Base-by-base conservation (phyloP, 306 rosid genomes). In the Castanospermum australe region DNA sequence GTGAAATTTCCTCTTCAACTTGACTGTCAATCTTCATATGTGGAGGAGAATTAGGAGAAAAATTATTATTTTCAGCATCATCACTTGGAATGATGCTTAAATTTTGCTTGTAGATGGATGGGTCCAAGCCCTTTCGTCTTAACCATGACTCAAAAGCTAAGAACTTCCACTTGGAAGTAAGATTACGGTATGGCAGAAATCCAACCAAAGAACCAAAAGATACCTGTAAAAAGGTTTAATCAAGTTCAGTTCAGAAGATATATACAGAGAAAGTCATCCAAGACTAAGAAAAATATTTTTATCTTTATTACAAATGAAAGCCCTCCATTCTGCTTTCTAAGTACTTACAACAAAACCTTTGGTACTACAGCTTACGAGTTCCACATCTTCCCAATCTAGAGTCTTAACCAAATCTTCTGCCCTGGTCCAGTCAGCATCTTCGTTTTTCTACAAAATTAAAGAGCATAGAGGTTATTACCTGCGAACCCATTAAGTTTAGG, bases 111-210 rank as follows among this genome's bases (percentile, higher is more conserved):
- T 90, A 91, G 44, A 30, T 36, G 52, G 94, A 91, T 64, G 98
- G 99, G 81, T 95, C 94, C 86, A 95, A 71, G 28, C 98, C 99
- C 86, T 90, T 91, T 81, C 48, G 85, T 61, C 93, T 91, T 82
- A 95, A 81, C 99, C 99, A 93, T 66, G 98, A 91, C 88, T 95
- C 99, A 76, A 95, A 92, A 65, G 99, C 98, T 54, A 93, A 86
- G 89, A 95, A 93, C 86, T 91, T 95, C 96, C 97, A 93, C 89
- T 83, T 95, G 79, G 97, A 76, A 41, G 83, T 62, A 82, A 95
- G 97, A 83, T 92, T 90, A 56, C 96, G 92, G 82, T 95, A 93
- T 55, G 98, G 98, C 76, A 95, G 88, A 87, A 95, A 93, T 77
- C 99, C 98, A 69, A 93, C 73, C 83, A 95, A 84, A 39, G 98